Conservation (phyloP, 2,329 filamentous ascomycete species). For the Hirsutella rhossiliensis region DNA sequence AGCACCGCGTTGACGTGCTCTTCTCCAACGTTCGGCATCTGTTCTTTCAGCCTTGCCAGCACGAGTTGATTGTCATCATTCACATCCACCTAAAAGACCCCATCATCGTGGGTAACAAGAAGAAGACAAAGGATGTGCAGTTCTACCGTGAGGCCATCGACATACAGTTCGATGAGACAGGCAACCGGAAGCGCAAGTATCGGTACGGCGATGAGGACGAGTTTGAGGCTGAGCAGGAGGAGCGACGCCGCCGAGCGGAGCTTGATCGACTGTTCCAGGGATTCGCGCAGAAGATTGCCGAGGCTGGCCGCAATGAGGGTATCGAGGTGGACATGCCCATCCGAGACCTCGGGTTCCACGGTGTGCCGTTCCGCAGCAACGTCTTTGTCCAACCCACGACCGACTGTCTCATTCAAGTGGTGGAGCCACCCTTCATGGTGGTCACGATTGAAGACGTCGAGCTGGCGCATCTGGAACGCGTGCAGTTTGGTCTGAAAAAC, state of each 20-base stretch:
- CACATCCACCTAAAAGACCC: constrained; percentile 97
- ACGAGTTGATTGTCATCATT: constrained; percentile 95
- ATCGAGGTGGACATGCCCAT: constrained; percentile 95
- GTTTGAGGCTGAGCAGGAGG: constrained; percentile 96
- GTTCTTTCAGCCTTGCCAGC: constrained; percentile 95
- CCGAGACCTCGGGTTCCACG: constrained; percentile 90
- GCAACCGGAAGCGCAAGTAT: constrained; percentile 95
- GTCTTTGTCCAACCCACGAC: constrained; percentile 94
- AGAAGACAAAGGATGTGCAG: constrained; percentile 97
- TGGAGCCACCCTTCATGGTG: constrained; percentile 93
- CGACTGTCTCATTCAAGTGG: constrained; percentile 92
- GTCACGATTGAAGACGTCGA: constrained; percentile 93
- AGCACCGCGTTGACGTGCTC: constrained; percentile 80
- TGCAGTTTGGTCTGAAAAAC: constrained; percentile 94
- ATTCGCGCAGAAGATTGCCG: constrained; percentile 95
- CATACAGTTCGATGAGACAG: constrained; percentile 97
- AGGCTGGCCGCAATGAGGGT: constrained; percentile 81
- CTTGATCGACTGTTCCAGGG: constrained; percentile 92
- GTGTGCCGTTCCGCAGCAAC: constrained; percentile 90
- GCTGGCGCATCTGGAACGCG: constrained; percentile 88
- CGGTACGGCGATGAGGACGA: constrained; percentile 97
- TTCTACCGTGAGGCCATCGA: constrained; percentile 97
- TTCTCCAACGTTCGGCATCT: constrained; percentile 98
- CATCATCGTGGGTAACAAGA: constrained; percentile 92
- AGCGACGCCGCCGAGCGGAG: constrained; percentile 78